These are phyloP conservation scores for Grammothele lineata DNA, from an alignment of 768 basidiomycete species.

Conservation along the genomic window DNA sequence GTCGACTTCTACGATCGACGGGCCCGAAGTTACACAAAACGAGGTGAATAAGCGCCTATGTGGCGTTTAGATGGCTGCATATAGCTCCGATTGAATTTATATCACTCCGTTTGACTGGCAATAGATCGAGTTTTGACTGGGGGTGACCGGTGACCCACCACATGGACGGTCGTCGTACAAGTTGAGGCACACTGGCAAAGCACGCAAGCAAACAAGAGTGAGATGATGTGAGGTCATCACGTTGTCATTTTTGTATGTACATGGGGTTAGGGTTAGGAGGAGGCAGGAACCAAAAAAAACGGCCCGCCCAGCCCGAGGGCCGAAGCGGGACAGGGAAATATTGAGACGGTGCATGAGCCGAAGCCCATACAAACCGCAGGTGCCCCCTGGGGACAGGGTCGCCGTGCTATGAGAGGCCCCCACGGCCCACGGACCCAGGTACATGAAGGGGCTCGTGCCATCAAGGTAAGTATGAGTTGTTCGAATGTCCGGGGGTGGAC, in stretches of 20 bases:
- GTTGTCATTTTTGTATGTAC: not conserved
- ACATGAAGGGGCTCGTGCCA: conserved; percentile 34
- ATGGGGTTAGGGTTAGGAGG: conserved; percentile 28
- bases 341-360: conserved; percentile 43
- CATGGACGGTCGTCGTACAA: too few relatives aligned
- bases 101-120: too few relatives aligned
- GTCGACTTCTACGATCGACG: too few relatives aligned
- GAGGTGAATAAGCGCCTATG: too few relatives aligned
- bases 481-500: conserved; percentile 1
- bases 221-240: too few relatives aligned
- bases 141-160: too few relatives aligned
- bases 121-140: too few relatives aligned
- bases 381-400: conserved; percentile 49
- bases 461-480: conserved; percentile 33
- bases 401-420: conserved; percentile 47
- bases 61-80: too few relatives aligned
- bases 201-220: too few relatives aligned
- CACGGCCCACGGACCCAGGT: conserved; percentile 33
- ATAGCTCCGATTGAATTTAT: too few relatives aligned
- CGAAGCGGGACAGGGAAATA: conserved; percentile 43
- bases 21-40: too few relatives aligned
- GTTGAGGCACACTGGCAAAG: too few relatives aligned
- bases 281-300: conserved; percentile 27
- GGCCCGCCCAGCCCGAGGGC: conserved; percentile 53
- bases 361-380: conserved; percentile 42